Evolutionary conservation across 257 asterid species (phyloP), one percentile per base, ranked within the genome.

Genomic region (Solanum rostratum): DNA sequence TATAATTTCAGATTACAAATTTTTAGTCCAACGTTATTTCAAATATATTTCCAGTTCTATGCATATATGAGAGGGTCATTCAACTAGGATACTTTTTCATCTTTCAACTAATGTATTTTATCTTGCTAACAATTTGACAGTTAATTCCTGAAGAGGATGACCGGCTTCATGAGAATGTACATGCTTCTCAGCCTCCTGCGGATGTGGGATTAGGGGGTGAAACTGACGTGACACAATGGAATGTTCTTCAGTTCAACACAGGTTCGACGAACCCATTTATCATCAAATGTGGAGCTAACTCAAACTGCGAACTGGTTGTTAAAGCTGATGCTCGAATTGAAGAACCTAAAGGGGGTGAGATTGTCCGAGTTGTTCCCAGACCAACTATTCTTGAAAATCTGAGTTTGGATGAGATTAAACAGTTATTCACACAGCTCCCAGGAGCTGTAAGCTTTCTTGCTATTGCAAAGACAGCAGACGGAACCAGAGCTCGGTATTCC

Each of bases 401-500:
- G 97, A 91, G 88, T 89, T 91, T 95, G 43, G 98, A 97, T 52
- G 97, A 91, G 90, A 92, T 95, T 85, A 97, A 91, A 89, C 94
- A 85, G 29, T 83, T 93, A 41, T 97, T 97, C 80, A 73, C 92
- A 2, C 92, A 91, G 88, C 97, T 97, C 22, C 98, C 98, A 0
- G 97, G 95, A 90, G 92, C 99, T 85, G 88, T 97, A 50, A 94
- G 98, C 86, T 79, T 94, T 85, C 99, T 97, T 49, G 95, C 98
- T 50, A 93, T 95, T 62, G 99, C 99, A 49, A 87, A 97, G 88
- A 97, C 99, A 11, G 99, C 95, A 10, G 98, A 97, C 29, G 99
- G 99, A 70, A 97, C 99, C 62, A 90, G 98, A n/a, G 99, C 99
- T 82, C 89, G 99, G n/a, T 97, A 93, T 88, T 95, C 98, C 10